A percentile compares a stretch with the other conserved stretches of the same genome.
phyloP scores from a whole-genome alignment of 1,284 basidiomycete genomes.

The Porodaedalea pini region DNA sequence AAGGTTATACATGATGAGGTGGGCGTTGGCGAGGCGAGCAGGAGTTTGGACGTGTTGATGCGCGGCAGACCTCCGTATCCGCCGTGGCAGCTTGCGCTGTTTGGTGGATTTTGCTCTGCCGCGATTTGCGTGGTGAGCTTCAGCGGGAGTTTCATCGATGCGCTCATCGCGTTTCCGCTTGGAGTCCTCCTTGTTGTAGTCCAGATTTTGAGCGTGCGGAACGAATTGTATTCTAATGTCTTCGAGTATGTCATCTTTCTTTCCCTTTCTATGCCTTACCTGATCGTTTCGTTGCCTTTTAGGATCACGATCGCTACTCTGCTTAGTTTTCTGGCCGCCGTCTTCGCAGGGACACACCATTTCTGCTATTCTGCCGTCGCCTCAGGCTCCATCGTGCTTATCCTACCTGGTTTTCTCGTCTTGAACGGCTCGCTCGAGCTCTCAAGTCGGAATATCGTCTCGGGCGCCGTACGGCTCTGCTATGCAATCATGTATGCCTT shows the following conservation, averaged over 20 bases:
- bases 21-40: conserved; percentile 76
- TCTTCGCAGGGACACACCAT: conserved; percentile 61
- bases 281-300: not conserved
- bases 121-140: conserved; percentile 76
- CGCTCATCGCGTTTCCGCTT: conserved; percentile 70
- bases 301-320: conserved; percentile 77
- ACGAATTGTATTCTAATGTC: conserved; percentile 83
- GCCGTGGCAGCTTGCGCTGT: conserved; percentile 63
- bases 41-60: conserved; percentile 78
- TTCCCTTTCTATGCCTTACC: not conserved
- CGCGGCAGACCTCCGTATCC: conserved; percentile 58
- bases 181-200: conserved; percentile 76
- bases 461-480: conserved; percentile 82
- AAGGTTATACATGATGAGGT: conserved; percentile 86
- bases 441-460: conserved; percentile 72
- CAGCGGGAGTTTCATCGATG: conserved; percentile 79
- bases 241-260: conserved; percentile 60
- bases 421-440: conserved; percentile 81
- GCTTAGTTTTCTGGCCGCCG: conserved; percentile 81
- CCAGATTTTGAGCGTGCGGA: conserved; percentile 72
- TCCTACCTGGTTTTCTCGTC: conserved; percentile 84
- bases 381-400: conserved; percentile 81
- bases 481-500: conserved; percentile 79
- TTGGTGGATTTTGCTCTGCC: conserved; percentile 80
- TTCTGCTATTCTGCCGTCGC: conserved; percentile 89